Evolutionary conservation across 495 filamentous ascomycete genomes (phyloP), one percentile per base, ranked within the genome.

Genomic region (Penicillium crystallinum): DNA sequence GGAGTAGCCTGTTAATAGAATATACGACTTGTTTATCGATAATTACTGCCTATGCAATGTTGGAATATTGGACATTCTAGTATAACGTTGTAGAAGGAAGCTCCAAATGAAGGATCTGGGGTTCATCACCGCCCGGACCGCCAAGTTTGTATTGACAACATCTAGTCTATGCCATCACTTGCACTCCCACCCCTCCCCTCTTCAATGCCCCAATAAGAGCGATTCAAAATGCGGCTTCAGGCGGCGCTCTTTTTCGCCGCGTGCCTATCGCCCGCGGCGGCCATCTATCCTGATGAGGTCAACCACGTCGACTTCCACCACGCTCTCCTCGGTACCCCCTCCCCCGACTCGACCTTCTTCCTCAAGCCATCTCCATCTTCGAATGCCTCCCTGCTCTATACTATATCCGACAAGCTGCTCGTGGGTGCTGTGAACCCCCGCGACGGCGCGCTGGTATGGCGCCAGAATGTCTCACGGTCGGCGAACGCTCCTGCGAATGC

Each of bases 251-350:
- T 72, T 41, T 48, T 72, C 59, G 66, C 71, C 53, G 71, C 64
- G 54, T 73, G 69, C 62, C 53, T 69, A 54, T 66, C 71, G 41
- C 67, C 69, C 35, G 61, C 63, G 53, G 52, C 57, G 51, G 91
- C 90, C 59, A 85, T 97, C 55, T 96, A 87, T 74, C 74, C 80
- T 44, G 93, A 99, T 62, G 93, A 97, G 64, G 90, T 95, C 62
- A 89, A 85, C 73, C 81, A 89, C 63, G 80, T 90, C 66, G 93
- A 99, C 73, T 97, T 88, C 77, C 95, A 97, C 71, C 84, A 92
- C 72, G 82, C 87, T 46, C 84, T 97, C 34, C 74, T 97, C 59
- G 93, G 93, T 56, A 66, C 86, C 15, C 91, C 95, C 52, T 84
- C 86, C 58, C 72, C 79, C 66, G 80, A 87, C 37, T 88, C 89